Evolutionary conservation across 129 eudicot species (phyloP), one percentile per base, ranked within the genome.

Genomic region (Rutidosis leptorrhynchoides): DNA sequence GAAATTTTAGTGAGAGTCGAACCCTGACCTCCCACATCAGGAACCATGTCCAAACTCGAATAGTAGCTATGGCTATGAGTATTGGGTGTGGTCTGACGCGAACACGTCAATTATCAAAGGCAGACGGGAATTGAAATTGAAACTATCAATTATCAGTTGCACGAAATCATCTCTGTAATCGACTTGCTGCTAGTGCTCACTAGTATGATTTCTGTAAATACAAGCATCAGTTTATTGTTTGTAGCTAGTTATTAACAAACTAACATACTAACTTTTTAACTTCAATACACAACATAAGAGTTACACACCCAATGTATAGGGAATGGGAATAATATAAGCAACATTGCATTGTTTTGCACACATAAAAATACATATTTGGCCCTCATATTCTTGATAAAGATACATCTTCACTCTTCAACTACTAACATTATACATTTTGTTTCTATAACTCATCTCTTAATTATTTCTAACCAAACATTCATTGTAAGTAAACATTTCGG

Each of bases 351-450:
- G 6, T 23, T 10, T 12, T 40, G n/a, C 15, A 49, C 28, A 62
- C 23, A 63, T 4, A 35, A 2, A 63, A 63, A 3, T 68, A 68
- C 10, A 1, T 22, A 55, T 68, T 55, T 68, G 64, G 64, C 26
- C 64, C 64, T 68, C 64, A 33, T 68, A 68, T 55, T 68, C 24
- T 55, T 55, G 25, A 68, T 68, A 68, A 14, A 53, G 35, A n/a
- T 55, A 24, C 54, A 54, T 56, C 37, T 68, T 37, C 58, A 42
- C 62, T 19, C 37, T 68, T 68, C 73, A 54, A 33, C 73, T 21
- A 54, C 22, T 20, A 53, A 15, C 30, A 22, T 32, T 67, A 48
- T 48, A 15, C 49, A 66, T 19, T 14, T 20, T 67, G 14, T 59
- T 30, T 19, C 25, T 12, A 25, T 32, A 52, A 22, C 62, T 67